These are phyloP conservation scores for Globisporangium recalcitrans DNA, from an alignment of 352 stramenopile genomes.

Conservation along the genomic window DNA sequence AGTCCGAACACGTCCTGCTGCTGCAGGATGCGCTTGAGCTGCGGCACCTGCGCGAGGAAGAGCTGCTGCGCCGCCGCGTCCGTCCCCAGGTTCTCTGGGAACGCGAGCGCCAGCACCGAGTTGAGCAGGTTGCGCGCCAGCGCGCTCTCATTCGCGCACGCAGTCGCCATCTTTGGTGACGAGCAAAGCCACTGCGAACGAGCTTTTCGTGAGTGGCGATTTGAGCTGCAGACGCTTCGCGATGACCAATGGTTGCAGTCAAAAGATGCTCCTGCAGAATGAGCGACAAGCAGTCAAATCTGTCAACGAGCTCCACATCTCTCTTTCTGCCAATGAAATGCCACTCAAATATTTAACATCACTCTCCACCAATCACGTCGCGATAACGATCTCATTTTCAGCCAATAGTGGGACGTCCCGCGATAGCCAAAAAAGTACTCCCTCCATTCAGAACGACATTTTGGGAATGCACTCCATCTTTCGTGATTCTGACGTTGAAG, in stretches of 20 bases:
- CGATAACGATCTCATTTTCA: neutral
- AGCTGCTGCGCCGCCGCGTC: slow-evolving; percentile 29
- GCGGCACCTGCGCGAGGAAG: slow-evolving; percentile 48
- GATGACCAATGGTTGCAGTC: neutral
- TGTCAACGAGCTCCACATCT: no score
- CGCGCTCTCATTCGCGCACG: slow-evolving; percentile 26
- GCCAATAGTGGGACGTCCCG: neutral
- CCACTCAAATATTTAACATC: no score
- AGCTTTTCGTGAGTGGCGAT: neutral
- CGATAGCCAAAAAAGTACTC: no score
- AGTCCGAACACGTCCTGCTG: slow-evolving; percentile 74
- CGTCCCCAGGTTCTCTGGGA: slow-evolving; percentile 51
- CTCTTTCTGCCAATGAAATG: no score
- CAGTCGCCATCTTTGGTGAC: slow-evolving; percentile 18
- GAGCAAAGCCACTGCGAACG: no score
- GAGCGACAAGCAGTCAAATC: no score
- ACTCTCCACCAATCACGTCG: no score
- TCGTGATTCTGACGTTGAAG: no score
- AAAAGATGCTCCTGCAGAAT: no score
- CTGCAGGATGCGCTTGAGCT: slow-evolving; percentile 41
- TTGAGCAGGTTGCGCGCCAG: slow-evolving; percentile 79
- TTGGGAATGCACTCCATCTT: no score
- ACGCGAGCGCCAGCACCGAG: slow-evolving; percentile 64
- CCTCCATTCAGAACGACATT: neutral
- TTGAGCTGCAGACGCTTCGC: neutral